phyloP scores from a whole-genome alignment of 2,329 filamentous ascomycete species.

The Fusarium nanum region DNA sequence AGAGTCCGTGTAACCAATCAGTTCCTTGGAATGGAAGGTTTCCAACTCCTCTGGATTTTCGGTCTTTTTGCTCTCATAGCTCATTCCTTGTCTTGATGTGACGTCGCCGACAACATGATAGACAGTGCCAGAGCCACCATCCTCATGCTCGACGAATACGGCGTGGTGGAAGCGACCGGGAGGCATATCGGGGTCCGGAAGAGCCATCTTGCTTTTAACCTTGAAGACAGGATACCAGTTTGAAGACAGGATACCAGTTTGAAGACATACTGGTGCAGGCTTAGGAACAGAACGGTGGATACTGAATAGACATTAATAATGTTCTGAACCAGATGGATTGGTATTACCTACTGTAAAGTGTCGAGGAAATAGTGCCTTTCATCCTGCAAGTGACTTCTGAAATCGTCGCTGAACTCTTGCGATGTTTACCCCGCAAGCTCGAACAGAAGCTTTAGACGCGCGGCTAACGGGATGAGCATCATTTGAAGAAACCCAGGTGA shows the following conservation, averaged over 20 bases:
- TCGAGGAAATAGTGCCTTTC: too few species aligned
- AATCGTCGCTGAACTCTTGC: too few species aligned
- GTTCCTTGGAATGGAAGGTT: neutral
- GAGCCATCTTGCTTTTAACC: neutral
- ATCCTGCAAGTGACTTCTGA: too few species aligned
- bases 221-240: neutral
- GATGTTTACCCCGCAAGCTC: too few species aligned
- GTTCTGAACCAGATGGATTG: too few species aligned
- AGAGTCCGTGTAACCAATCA: rapidly evolving
- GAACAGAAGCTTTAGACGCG: too few species aligned
- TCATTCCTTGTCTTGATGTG: neutral
- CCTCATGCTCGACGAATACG: rapidly evolving
- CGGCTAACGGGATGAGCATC: too few species aligned
- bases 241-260: too few species aligned
- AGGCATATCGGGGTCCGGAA: neutral
- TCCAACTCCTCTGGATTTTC: rapidly evolving
- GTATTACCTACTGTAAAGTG: too few species aligned
- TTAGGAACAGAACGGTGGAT: neutral
- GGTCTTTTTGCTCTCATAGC: neutral
- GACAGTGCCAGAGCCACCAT: neutral
- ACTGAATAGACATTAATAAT: neutral
- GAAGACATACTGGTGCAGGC: too few species aligned
- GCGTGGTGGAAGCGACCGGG: neutral
- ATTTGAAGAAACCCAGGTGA: too few species aligned
- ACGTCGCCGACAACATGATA: neutral